phyloP scores from a whole-genome alignment of 2,329 filamentous ascomycete genomes.

The Cercospora sesami region DNA sequence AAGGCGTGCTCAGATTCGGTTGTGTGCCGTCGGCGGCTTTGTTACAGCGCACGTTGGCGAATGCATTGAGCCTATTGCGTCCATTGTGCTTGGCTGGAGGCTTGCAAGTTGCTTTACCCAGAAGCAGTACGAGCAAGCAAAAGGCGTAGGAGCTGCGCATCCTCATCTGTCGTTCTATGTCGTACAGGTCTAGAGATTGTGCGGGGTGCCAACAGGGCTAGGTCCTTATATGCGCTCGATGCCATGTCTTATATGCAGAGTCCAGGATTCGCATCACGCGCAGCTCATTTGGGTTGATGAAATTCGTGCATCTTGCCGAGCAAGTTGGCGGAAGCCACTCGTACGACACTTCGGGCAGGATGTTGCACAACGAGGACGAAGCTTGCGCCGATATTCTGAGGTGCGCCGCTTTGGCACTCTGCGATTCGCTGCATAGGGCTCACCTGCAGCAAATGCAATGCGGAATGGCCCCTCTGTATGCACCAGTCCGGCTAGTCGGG shows the following conservation, averaged over 20 bases:
- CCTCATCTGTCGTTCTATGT: background rate
- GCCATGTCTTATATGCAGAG: background rate
- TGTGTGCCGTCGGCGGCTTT: background rate
- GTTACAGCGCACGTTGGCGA: background rate
- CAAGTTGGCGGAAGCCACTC: background rate
- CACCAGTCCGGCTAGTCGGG: background rate
- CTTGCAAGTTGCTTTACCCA: background rate
- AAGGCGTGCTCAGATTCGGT: background rate
- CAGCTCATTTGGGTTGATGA: background rate
- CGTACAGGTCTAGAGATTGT: background rate
- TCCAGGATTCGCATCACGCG: background rate
- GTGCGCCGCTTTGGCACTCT: background rate
- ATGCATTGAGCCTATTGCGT: background rate
- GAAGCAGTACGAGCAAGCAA: background rate
- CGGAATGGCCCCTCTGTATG: background rate
- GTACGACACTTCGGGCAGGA: background rate
- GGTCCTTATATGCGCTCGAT: background rate
- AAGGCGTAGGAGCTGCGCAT: background rate
- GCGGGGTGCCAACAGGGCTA: background rate
- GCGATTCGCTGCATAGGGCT: background rate
- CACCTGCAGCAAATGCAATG: background rate
- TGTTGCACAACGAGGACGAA: background rate
- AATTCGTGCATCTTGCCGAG: background rate
- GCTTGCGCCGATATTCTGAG: background rate
- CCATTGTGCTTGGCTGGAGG: background rate